phyloP scores from a whole-genome alignment of 805 yeast genomes.

The Candida sphagnicola region DNA sequence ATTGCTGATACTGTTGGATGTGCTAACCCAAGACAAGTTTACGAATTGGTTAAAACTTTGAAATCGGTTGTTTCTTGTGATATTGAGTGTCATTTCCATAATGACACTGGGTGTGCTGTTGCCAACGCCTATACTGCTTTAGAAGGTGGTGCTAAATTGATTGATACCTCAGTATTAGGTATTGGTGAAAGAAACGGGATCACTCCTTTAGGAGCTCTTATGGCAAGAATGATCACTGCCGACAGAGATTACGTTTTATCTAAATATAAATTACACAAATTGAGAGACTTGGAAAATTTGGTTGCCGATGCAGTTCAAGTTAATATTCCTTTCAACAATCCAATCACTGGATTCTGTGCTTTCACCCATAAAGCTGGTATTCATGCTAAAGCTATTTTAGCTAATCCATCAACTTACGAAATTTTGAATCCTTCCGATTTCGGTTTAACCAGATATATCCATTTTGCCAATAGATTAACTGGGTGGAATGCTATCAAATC shows the following conservation, averaged over 20 bases:
- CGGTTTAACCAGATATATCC: conserved; percentile 59
- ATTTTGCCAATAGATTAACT: conserved; percentile 57
- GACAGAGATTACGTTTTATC: conserved; percentile 56
- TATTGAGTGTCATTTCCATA: conserved; percentile 60
- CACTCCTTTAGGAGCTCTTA: conserved; percentile 57
- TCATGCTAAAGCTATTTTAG: conserved; percentile 59
- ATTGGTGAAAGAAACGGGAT: conserved; percentile 65
- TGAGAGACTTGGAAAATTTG: conserved; percentile 55
- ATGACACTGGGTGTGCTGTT: conserved; percentile 62
- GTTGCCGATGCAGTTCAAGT: conserved; percentile 59
- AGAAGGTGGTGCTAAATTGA: conserved; percentile 59
- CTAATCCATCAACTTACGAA: conserved; percentile 62
- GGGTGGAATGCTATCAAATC: conserved; percentile 64
- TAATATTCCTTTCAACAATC: conserved; percentile 58
- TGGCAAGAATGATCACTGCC: conserved; percentile 63
- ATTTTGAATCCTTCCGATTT: conserved; percentile 55
- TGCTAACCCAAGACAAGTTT: conserved; percentile 62
- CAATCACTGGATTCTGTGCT: conserved; percentile 62
- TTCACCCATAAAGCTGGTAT: conserved; percentile 64
- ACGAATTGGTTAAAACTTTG: conserved; percentile 54
- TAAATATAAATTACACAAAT: conserved; percentile 52
- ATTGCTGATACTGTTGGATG: conserved; percentile 64
- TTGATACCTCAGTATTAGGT: conserved; percentile 57
- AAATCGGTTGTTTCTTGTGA: conserved; percentile 56
- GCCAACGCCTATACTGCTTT: conserved; percentile 62